These are phyloP conservation scores for Boletus fagicola DNA, from an alignment of 768 basidiomycete genomes.

Conservation along the genomic window DNA sequence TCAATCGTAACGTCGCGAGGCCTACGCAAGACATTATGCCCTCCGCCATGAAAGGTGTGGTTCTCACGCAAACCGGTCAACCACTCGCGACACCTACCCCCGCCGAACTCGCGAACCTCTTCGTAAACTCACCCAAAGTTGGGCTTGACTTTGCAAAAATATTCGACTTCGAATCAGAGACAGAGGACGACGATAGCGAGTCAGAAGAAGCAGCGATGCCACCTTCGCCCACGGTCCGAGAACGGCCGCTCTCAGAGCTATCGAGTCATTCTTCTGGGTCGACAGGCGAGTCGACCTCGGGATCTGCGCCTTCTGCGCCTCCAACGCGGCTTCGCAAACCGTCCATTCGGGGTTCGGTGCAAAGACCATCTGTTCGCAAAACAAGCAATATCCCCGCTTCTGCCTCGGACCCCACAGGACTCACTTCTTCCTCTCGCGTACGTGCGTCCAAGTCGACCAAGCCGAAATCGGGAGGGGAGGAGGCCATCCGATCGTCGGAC, in stretches of 20 bases:
- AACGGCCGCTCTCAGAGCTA: constrained; percentile 34
- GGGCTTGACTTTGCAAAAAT: constrained; percentile 76
- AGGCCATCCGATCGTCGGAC: neutral
- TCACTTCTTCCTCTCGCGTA: constrained; percentile 23
- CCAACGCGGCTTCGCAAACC: constrained; percentile 55
- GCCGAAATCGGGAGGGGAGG: constrained; percentile 7
- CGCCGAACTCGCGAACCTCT: constrained; percentile 61
- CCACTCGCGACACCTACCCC: constrained; percentile 69
- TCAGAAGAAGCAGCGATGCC: constrained; percentile 32
- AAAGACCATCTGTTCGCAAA: constrained; percentile 30
- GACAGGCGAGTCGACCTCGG: constrained; percentile 23
- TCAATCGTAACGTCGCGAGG: constrained; percentile 37
- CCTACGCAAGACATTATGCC: constrained; percentile 27
- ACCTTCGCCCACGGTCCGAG: constrained; percentile 49
- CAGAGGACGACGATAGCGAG: constrained; percentile 32
- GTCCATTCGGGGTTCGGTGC: constrained; percentile 47
- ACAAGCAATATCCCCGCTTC: constrained; percentile 34
- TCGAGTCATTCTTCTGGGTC: constrained; percentile 29
- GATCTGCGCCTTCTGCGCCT: constrained; percentile 26
- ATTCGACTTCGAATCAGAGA: constrained; percentile 55
- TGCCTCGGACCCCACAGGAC: constrained; percentile 39
- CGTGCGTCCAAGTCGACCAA: constrained; percentile 19
- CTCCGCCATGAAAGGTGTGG: constrained; percentile 74
- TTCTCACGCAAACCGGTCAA: constrained; percentile 78
- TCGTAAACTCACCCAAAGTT: constrained; percentile 66